phyloP scores from a whole-genome alignment of 192 early-diverging fungal genomes.

The Coemansia furcata region DNA sequence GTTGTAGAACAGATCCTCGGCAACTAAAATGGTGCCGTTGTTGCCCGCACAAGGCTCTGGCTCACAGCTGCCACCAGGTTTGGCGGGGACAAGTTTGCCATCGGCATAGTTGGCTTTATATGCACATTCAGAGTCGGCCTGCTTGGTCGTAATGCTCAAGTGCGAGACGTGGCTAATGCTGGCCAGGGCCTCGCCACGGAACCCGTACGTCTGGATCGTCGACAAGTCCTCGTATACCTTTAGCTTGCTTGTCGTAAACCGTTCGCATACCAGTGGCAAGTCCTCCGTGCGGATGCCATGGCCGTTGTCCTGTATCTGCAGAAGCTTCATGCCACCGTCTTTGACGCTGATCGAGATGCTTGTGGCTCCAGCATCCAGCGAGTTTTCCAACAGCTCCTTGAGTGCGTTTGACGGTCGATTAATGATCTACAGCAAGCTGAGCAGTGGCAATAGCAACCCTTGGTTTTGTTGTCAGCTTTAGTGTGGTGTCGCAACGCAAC shows the following conservation, averaged over 20 bases:
- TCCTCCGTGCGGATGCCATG: slow-evolving; percentile 91
- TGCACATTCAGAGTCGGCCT: slow-evolving; percentile 71
- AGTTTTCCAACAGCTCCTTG: slow-evolving; percentile 97
- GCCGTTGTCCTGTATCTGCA: slow-evolving; percentile 96
- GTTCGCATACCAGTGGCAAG: slow-evolving; percentile 86
- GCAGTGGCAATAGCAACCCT: too few species aligned
- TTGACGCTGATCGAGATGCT: slow-evolving; percentile 78
- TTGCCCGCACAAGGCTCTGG: slow-evolving; percentile 96
- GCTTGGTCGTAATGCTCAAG: slow-evolving; percentile 81
- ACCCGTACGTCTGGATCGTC: slow-evolving; percentile 88
- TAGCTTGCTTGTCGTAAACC: slow-evolving; percentile 95
- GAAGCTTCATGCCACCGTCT: slow-evolving; percentile 89
- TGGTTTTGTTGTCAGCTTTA: not conserved
- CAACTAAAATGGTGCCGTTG: slow-evolving; percentile 89
- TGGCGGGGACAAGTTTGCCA: slow-evolving; percentile 76
- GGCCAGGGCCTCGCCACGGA: slow-evolving; percentile 95
- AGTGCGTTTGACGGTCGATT: slow-evolving; percentile 93
- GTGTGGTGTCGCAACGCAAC: not conserved
- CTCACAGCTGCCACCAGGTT: slow-evolving; percentile 68
- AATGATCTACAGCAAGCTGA: slow-evolving; percentile 70
- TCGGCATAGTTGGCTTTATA: slow-evolving; percentile 82
- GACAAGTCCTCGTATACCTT: slow-evolving; percentile 80
- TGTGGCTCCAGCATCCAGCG: slow-evolving; percentile 89
- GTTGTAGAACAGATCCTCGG: slow-evolving; percentile 96
- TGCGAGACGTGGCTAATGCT: slow-evolving; percentile 95